Base-by-base conservation (phyloP, 2,329 filamentous ascomycete genomes). In the Cyclaneusma minus region DNA sequence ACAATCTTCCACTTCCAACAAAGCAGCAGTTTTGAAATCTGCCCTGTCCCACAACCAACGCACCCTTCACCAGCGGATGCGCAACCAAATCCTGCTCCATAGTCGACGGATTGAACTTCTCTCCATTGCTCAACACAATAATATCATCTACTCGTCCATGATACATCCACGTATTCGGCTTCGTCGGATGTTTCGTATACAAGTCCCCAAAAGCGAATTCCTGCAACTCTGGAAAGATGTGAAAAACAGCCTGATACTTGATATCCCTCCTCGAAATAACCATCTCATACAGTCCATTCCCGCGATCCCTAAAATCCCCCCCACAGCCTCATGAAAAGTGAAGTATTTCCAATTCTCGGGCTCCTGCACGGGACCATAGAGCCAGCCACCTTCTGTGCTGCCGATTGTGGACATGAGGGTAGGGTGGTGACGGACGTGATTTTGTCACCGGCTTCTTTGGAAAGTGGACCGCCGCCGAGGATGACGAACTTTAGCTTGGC, bases 31-130 rank as follows among this genome's bases (percentile, higher is more conserved):
- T 8, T n/a, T 29, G 29, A 15, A 25, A 27, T 13, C 21, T 21
- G 3, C 41, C 42, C 11, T 50, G 39, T 0, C 55, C 55, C 25
- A 51, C 35, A 2, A 59, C 35, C 4, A 56, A 18, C 3, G 44
- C 44, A 3, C 42, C 38, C 2, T 38, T 33, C 1, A 60, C 35
- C 6, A 43, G 18, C 1, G 49, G 44, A 25, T 54, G 48, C 2
- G 31, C 34, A 13, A 39, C 38, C 7, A 57, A 44, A 7, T 42
- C 38, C 16, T 34, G 36, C 31, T 56, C 52, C 42, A 52, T 44
- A 3, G 43, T 39, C 3, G 54, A 30, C 0, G 58, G 56, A 21
- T 59, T 58, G 21, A 56, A 47, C 31, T 60, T 62, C 24, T 54
- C 48, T 2, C 56, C 56, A 29, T 54, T 58, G 14, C 45, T 49